phyloP scores from a whole-genome alignment of 345 rosid genomes.

The Iberis pinnata region DNA sequence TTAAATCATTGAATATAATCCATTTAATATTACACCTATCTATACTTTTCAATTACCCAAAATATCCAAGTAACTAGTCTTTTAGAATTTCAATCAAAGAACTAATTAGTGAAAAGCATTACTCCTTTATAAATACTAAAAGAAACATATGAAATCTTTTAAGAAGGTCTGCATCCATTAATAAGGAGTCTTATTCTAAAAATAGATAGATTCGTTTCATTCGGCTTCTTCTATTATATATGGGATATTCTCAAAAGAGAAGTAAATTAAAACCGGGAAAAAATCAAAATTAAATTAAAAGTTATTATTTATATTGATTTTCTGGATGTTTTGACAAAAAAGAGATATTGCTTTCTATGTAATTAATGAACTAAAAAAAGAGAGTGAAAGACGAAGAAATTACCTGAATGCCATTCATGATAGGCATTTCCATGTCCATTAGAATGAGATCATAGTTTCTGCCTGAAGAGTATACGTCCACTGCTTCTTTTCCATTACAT shows the following conservation, averaged over 20 bases:
- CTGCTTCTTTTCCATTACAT: conserved; percentile 62
- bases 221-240: neutral
- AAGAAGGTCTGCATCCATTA: no score
- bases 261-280: no score
- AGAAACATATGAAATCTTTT: neutral
- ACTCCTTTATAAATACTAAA: no score
- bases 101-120: no score
- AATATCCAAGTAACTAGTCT: no score
- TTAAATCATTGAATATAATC: no score
- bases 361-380: no score
- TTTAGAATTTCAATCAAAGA: no score
- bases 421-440: conserved; percentile 90
- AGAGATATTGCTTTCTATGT: neutral
- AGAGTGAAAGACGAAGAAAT: neutral
- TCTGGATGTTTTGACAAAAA: neutral
- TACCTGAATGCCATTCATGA: conserved; percentile 84
- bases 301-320: neutral
- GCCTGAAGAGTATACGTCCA: conserved; percentile 54
- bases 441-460: conserved; percentile 60
- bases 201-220: neutral
- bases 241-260: neutral
- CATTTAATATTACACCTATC: no score
- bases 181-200: neutral
- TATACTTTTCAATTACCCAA: no score
- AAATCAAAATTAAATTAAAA: neutral